Conservation (phyloP, 495 filamentous ascomycete species). For the Penicillium longicatenatum region DNA sequence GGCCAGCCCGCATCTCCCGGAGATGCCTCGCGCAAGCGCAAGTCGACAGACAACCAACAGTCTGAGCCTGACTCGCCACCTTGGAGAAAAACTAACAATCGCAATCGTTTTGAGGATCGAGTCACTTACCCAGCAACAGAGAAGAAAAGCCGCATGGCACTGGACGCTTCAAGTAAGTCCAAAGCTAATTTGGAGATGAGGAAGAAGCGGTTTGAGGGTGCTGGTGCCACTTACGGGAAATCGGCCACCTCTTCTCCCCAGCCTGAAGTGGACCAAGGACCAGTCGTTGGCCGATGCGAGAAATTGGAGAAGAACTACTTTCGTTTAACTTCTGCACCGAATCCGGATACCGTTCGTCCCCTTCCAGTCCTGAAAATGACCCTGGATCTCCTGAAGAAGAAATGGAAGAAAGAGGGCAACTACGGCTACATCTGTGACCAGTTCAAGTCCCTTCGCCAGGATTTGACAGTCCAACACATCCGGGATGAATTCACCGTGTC, state of each 20-base stretch:
- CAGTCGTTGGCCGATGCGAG: constrained; percentile 82
- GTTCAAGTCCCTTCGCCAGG: constrained; percentile 97
- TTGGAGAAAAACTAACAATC: constrained; percentile 70
- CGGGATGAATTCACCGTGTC: constrained; percentile 92
- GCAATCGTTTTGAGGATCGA: constrained; percentile 72
- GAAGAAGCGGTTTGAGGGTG: constrained; percentile 78
- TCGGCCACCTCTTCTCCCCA: constrained; percentile 55
- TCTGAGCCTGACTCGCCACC: constrained; percentile 56
- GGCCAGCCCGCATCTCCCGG: constrained; percentile 31
- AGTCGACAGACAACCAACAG: constrained; percentile 64
- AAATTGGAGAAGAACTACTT: constrained; percentile 93
- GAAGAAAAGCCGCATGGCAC: constrained; percentile 60
- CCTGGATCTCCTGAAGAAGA: constrained; percentile 84
- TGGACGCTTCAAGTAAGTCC: constrained; percentile 74
- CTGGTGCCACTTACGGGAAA: constrained; percentile 49
- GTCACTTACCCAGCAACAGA: constrained; percentile 63
- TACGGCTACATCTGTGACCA: constrained; percentile 98
- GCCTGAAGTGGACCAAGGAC: constrained; percentile 62
- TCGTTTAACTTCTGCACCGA: constrained; percentile 85
- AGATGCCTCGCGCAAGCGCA: constrained; percentile 67
- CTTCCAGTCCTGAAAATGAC: constrained; percentile 76
- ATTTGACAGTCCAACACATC: constrained; percentile 97
- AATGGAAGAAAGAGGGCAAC: constrained; percentile 91
- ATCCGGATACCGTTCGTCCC: constrained; percentile 86
- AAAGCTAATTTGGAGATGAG: constrained; percentile 86